These are phyloP conservation scores for Leishmania tropica DNA, from an alignment of 208 protist species.

Conservation along the genomic window DNA sequence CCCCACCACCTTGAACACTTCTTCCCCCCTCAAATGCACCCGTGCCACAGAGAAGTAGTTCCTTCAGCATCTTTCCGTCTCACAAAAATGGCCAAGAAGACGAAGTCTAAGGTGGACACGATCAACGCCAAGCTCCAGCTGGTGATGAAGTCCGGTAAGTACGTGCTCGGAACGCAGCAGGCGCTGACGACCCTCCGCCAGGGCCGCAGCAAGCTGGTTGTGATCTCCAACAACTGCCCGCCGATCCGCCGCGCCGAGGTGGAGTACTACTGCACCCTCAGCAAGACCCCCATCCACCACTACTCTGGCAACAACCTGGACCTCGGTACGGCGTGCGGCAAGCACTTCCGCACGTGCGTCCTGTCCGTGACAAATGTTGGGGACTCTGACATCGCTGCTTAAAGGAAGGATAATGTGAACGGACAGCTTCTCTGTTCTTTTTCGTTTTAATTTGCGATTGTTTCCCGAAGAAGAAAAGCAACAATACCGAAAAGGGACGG, in stretches of 20 bases:
- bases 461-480: conserved; percentile 14
- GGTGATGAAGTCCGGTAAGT: conserved; percentile 99
- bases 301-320: conserved; percentile 99
- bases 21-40: neutral
- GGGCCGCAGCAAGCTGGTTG: conserved; percentile 98
- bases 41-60: conserved; percentile 20
- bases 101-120: conserved; percentile 97
- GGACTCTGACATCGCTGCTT: conserved; percentile 94
- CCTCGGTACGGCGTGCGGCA: conserved; percentile 99
- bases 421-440: conserved; percentile 19
- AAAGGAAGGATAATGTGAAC: conserved; percentile 28
- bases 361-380: conserved; percentile 98
- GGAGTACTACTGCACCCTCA: conserved; percentile 99
- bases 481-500: neutral
- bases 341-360: conserved; percentile 97
- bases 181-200: conserved; percentile 97
- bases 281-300: conserved; percentile 99
- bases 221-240: conserved; percentile 99
- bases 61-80: conserved; percentile 14
- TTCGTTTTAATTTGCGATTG: conserved; percentile 34
- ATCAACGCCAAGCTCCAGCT: conserved; percentile 99
- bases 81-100: conserved; percentile 92
- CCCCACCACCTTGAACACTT: neutral
- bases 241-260: conserved; percentile 98
- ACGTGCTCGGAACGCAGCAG: conserved; percentile 97